A percentile compares a stretch with the other conserved stretches of the same genome.
Evolutionary conservation across 495 filamentous ascomycete species (phyloP).

Genomic region (Rhypophila decipiens): DNA sequence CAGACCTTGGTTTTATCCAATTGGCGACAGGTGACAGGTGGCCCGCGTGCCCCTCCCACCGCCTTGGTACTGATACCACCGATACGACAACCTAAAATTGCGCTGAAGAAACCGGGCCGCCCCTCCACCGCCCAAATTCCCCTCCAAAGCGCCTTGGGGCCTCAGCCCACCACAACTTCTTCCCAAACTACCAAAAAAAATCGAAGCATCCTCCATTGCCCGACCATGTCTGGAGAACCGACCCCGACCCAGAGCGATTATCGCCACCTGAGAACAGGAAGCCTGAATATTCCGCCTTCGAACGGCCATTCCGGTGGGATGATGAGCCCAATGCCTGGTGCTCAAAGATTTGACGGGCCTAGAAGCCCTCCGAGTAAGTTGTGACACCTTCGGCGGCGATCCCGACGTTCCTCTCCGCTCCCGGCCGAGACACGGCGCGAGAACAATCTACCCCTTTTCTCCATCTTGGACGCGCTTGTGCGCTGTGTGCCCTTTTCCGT

Average conservation of each 20-base stretch:
- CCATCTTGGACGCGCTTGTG: background rate
- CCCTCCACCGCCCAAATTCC: conserved; percentile 12
- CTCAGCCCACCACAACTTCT: background rate
- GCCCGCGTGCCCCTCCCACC: conserved; percentile 5
- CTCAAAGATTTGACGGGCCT: conserved; percentile 55
- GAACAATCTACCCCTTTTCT: no score
- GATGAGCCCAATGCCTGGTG: conserved; percentile 36
- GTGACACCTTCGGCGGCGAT: background rate
- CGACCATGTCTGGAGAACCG: no score
- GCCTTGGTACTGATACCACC: no score
- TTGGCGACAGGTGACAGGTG: conserved; percentile 9
- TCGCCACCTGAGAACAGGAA: conserved; percentile 47
- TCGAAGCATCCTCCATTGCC: no score
- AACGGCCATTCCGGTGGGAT: conserved; percentile 21
- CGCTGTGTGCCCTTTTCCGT: conserved; percentile 3
- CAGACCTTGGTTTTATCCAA: conserved; percentile 1
- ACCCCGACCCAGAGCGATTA: conserved; percentile 38
- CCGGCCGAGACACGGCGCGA: no score
- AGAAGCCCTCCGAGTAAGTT: conserved; percentile 79
- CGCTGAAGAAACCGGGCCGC: conserved; percentile 13
- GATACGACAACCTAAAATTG: no score
- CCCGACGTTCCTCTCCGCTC: background rate
- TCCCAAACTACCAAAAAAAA: conserved; percentile 5
- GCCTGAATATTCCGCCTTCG: conserved; percentile 44
- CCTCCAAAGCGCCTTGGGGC: background rate